Evolutionary conservation across 345 rosid species (phyloP), one percentile per base, ranked within the genome.

Genomic region (Turnera subulata): DNA sequence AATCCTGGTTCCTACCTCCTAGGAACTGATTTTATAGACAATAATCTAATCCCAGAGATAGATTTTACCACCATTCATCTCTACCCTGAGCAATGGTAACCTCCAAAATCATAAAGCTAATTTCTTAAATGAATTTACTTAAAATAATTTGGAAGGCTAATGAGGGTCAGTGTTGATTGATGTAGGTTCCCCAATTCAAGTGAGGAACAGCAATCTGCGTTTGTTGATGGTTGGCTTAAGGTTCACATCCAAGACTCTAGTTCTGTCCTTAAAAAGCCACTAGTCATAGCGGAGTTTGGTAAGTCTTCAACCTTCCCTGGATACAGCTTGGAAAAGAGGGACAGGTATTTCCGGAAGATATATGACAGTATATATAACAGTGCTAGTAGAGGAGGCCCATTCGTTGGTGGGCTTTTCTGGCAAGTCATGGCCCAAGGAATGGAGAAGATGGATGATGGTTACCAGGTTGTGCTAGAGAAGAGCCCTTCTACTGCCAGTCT

Each of bases 41-140:
- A 80, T 67, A 82, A 84, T 70, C 84, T 72, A 56, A 62, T 87
- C 29, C 67, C 77, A 1, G 68, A 71, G 0, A 61, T 91, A 17
- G 96, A 91, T 70, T 88, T 88, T 55, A 74, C 88, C 51, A 85
- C 96, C 11, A 75, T 85, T 44, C 96, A 91, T 62, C 25, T 84
- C 40, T 87, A 91, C 57, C 86, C 95, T 0, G 97, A 90, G 33
- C 66, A 69, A 23, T 88, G 96, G 97, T 87, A 82, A 46, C 13
- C 12, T 19, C 6, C 13, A 37, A 33, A 18, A 16, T n/a, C n/a
- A n/a, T n/a, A n/a, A n/a, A n/a, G n/a, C n/a, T n/a, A n/a, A n/a
- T n/a, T n/a, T n/a, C n/a, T n/a, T n/a, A n/a, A n/a, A n/a, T n/a
- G n/a, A n/a, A n/a, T n/a, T n/a, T n/a, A n/a, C n/a, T n/a, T n/a